Percentiles rank a stretch among this genome's conserved stretches.
phyloP scores from a whole-genome alignment of 192 early-diverging fungal species.

The Dimargaris verticillata region DNA sequence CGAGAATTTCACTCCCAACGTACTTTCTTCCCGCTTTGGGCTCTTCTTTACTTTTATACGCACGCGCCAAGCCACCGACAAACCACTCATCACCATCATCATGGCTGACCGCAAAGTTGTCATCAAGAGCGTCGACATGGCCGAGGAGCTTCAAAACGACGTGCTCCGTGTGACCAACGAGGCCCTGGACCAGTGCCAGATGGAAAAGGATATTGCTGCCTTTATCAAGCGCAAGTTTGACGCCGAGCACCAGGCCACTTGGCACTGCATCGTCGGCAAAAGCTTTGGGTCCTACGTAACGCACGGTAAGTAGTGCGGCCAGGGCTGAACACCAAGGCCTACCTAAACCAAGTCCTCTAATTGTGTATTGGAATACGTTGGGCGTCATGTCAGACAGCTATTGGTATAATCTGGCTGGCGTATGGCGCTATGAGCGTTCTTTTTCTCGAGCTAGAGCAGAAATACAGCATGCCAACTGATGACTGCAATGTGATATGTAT shows the following conservation, averaged over 20 bases:
- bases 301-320: constrained; percentile 41
- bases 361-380: not conserved
- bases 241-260: constrained; percentile 91
- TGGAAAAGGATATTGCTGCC: constrained; percentile 97
- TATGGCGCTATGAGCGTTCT: too few species aligned
- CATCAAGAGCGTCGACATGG: constrained; percentile 98
- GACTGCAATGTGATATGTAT: not conserved
- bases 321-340: not conserved
- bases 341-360: not conserved
- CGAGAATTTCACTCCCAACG: too few species aligned
- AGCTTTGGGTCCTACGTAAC: constrained; percentile 99
- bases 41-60: too few species aligned
- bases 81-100: not conserved
- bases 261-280: constrained; percentile 97
- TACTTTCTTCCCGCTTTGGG: too few species aligned
- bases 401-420: too few species aligned
- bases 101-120: constrained; percentile 56
- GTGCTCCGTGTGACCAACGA: constrained; percentile 72
- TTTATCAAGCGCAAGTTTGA: constrained; percentile 98
- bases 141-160: constrained; percentile 88
- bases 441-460: too few species aligned
- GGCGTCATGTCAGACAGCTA: too few species aligned
- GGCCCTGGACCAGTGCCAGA: constrained; percentile 81
- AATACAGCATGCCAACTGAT: not conserved
- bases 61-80: too few species aligned